Evolutionary conservation across 306 rosid genomes (phyloP).

Genomic region (Cotoneaster glaucophyllus): DNA sequence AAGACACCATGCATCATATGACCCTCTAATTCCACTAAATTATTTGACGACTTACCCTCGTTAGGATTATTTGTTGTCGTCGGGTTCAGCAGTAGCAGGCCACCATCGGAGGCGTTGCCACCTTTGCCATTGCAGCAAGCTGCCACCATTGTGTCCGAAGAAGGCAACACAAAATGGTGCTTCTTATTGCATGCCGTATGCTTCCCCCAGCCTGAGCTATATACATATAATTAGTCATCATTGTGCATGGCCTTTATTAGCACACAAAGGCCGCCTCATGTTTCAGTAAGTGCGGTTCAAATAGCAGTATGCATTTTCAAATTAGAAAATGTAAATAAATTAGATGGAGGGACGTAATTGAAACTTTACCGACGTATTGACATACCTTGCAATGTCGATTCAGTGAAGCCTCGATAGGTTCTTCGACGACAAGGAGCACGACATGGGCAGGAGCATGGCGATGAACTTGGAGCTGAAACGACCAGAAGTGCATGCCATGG

Average conservation of each 20-base stretch:
- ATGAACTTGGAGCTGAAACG: slow-evolving; percentile 74
- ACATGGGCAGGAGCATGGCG: slow-evolving; percentile 66
- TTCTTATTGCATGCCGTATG: slow-evolving; percentile 79
- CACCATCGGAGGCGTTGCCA: background rate
- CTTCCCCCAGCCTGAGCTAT: slow-evolving; percentile 68
- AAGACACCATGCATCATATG: slow-evolving; percentile 81
- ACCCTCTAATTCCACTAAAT: slow-evolving; percentile 38
- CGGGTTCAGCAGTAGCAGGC: background rate
- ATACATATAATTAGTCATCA: background rate
- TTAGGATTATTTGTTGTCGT: background rate
- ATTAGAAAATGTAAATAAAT: background rate
- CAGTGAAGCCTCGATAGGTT: slow-evolving; percentile 37
- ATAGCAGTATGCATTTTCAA: background rate
- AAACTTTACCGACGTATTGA: slow-evolving; percentile 65
- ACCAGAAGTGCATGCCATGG: slow-evolving; percentile 57
- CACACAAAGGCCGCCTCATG: background rate
- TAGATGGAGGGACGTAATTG: background rate
- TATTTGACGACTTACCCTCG: background rate
- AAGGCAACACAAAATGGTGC: slow-evolving; percentile 77
- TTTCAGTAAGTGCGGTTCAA: background rate
- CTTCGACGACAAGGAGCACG: slow-evolving; percentile 61
- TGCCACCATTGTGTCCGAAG: slow-evolving; percentile 51
- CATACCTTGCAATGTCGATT: slow-evolving; percentile 67
- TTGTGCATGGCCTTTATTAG: no score
- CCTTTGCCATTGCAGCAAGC: slow-evolving; percentile 25